phyloP scores from a whole-genome alignment of 2,329 filamentous ascomycete species.

The Fusarium tanahbumbuense region DNA sequence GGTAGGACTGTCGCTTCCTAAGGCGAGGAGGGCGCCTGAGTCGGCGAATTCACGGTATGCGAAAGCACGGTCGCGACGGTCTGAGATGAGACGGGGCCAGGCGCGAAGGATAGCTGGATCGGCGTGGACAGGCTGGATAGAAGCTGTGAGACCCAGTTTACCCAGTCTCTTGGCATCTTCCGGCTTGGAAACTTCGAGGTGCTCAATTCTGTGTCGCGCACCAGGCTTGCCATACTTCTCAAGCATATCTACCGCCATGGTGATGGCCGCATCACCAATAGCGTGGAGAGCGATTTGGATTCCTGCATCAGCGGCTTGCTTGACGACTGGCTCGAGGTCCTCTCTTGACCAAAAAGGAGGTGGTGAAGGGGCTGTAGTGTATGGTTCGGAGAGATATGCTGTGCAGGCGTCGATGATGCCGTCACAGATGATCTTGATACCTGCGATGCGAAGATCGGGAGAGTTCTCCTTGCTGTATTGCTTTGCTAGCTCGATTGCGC shows the following conservation, averaged over 20 bases:
- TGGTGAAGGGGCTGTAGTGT: constrained; percentile 56
- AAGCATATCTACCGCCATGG: constrained; percentile 66
- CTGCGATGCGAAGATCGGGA: constrained; percentile 62
- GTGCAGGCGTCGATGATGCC: constrained; percentile 74
- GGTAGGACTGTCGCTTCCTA: constrained; percentile 68
- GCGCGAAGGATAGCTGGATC: constrained; percentile 70
- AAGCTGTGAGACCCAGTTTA: constrained; percentile 66
- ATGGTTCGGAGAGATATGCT: constrained; percentile 67
- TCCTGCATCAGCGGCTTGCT: constrained; percentile 61
- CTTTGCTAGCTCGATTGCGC: constrained; percentile 58
- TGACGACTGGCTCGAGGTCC: constrained; percentile 65
- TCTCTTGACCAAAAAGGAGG: constrained; percentile 66
- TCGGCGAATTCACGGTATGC: constrained; percentile 70
- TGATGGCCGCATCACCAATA: constrained; percentile 70
- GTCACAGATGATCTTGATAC: constrained; percentile 73
- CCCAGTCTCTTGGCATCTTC: constrained; percentile 68
- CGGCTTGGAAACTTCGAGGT: constrained; percentile 68
- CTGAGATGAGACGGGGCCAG: constrained; percentile 68
- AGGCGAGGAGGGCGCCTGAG: constrained; percentile 62
- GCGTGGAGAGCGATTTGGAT: constrained; percentile 72
- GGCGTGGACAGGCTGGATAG: constrained; percentile 66
- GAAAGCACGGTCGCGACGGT: constrained; percentile 67
- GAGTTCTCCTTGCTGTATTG: constrained; percentile 50
- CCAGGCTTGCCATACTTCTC: constrained; percentile 55
- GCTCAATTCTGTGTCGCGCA: constrained; percentile 70